Evolutionary conservation across 1,284 basidiomycete species (phyloP).

Genomic region (Ganoderma leucocontextum): DNA sequence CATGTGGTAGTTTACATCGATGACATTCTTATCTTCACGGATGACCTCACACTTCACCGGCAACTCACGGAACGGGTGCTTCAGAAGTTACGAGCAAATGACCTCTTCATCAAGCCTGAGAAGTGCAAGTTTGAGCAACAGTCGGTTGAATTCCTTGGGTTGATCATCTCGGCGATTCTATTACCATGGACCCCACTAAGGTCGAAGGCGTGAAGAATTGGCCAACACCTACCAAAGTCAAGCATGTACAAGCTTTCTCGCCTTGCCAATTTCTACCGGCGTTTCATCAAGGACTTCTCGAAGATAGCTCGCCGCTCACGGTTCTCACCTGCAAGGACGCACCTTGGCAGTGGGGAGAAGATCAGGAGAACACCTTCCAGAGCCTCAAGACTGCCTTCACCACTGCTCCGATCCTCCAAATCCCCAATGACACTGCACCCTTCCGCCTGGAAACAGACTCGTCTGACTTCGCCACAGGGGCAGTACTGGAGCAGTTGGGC

Average conservation of each 20-base stretch:
- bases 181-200: slow-evolving; percentile 20
- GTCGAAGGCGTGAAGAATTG: slow-evolving; percentile 14
- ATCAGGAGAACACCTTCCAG: slow-evolving; percentile 39
- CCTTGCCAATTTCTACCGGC: slow-evolving; percentile 29
- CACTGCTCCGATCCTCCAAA: neutral
- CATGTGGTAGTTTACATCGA: slow-evolving; percentile 17
- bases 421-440: neutral
- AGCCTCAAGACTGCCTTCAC: slow-evolving; percentile 30
- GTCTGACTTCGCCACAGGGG: slow-evolving; percentile 19
- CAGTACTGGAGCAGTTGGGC: slow-evolving; percentile 16
- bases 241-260: slow-evolving; percentile 23
- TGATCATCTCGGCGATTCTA: neutral
- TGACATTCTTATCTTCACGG: slow-evolving; percentile 19
- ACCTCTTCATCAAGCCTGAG: slow-evolving; percentile 42
- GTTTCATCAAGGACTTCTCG: slow-evolving; percentile 45
- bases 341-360: slow-evolving; percentile 31
- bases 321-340: slow-evolving; percentile 23
- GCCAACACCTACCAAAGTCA: slow-evolving; percentile 29
- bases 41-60: slow-evolving; percentile 16
- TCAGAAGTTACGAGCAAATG: slow-evolving; percentile 36
- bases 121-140: slow-evolving; percentile 47
- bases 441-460: slow-evolving; percentile 5
- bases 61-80: slow-evolving; percentile 40
- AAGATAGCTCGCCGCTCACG: slow-evolving; percentile 39
- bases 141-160: slow-evolving; percentile 33